Evolutionary conservation across 2,329 filamentous ascomycete genomes (phyloP).

Genomic region (Penicillium sp.): DNA sequence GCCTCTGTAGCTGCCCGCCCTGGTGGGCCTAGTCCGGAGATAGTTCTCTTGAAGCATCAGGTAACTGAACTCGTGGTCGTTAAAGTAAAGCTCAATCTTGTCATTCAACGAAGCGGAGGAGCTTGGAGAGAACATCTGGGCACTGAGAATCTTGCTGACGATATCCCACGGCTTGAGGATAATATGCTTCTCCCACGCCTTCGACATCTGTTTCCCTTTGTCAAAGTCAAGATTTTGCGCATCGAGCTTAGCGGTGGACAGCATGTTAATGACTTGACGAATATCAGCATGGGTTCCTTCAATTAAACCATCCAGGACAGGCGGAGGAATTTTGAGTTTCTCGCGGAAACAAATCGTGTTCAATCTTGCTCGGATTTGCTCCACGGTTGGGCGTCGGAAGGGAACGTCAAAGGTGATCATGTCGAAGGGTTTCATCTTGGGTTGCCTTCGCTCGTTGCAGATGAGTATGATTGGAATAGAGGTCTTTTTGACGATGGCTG

Average conservation of each 20-base stretch:
- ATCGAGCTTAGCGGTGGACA: conserved; percentile 87
- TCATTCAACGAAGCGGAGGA: conserved; percentile 89
- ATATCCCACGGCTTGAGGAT: conserved; percentile 98
- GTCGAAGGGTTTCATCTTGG: conserved; percentile 99
- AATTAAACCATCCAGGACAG: conserved; percentile 86
- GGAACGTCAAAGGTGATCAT: conserved; percentile 74
- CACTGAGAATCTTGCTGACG: conserved; percentile 81
- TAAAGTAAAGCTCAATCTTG: conserved; percentile 98
- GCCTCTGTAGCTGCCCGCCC: conserved; percentile 55
- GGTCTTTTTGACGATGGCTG: conserved; percentile 91
- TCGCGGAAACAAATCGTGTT: conserved; percentile 94
- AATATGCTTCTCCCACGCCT: conserved; percentile 97
- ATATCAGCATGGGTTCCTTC: conserved; percentile 96
- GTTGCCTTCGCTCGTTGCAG: conserved; percentile 87
- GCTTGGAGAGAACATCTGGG: conserved; percentile 74
- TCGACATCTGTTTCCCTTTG: conserved; percentile 87
- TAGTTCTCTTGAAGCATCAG: conserved; percentile 99
- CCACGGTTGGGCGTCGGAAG: conserved; percentile 82
- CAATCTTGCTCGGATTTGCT: conserved; percentile 84
- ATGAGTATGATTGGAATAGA: conserved; percentile 93
- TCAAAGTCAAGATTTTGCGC: conserved; percentile 73
- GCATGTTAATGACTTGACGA: conserved; percentile 97
- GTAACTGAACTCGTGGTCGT: conserved; percentile 95
- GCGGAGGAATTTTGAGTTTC: conserved; percentile 73
- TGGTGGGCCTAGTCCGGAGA: conserved; percentile 70